These are phyloP conservation scores for Russula sp. DNA, from an alignment of 768 basidiomycete species.

Conservation along the genomic window DNA sequence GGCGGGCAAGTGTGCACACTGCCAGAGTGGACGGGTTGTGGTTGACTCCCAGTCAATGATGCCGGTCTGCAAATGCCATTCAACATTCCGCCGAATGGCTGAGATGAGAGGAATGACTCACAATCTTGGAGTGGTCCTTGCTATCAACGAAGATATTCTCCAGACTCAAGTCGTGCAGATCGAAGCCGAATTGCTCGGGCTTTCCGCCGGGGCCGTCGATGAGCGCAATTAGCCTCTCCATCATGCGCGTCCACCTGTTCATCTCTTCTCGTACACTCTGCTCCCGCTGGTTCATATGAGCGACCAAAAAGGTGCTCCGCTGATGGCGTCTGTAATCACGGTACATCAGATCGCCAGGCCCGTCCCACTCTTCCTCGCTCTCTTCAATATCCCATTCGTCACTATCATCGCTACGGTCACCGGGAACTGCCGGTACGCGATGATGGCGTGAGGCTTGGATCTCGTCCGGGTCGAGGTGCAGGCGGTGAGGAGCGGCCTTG, in stretches of 20 bases:
- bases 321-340: constrained; percentile 79
- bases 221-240: constrained; percentile 48
- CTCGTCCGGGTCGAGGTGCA: constrained; percentile 79
- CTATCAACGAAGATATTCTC: constrained; percentile 82
- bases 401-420: constrained; percentile 67
- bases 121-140: constrained; percentile 60
- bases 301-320: constrained; percentile 69
- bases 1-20: constrained; percentile 73
- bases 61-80: constrained; percentile 50
- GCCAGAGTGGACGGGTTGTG: constrained; percentile 82
- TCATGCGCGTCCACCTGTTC: constrained; percentile 60
- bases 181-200: constrained; percentile 67
- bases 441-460: constrained; percentile 67
- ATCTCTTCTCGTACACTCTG: constrained; percentile 62
- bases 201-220: constrained; percentile 29
- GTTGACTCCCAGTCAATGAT: constrained; percentile 91
- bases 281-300: constrained; percentile 62
- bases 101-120: constrained; percentile 36
- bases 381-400: constrained; percentile 77
- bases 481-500: constrained; percentile 62
- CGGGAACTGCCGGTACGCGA: constrained; percentile 57
- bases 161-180: constrained; percentile 80
- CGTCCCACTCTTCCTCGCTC: constrained; percentile 69
- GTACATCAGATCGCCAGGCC: constrained; percentile 73
- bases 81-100: constrained; percentile 1